Evolutionary conservation across 2,329 filamentous ascomycete species (phyloP).

Genomic region (Curvularia lunata): DNA sequence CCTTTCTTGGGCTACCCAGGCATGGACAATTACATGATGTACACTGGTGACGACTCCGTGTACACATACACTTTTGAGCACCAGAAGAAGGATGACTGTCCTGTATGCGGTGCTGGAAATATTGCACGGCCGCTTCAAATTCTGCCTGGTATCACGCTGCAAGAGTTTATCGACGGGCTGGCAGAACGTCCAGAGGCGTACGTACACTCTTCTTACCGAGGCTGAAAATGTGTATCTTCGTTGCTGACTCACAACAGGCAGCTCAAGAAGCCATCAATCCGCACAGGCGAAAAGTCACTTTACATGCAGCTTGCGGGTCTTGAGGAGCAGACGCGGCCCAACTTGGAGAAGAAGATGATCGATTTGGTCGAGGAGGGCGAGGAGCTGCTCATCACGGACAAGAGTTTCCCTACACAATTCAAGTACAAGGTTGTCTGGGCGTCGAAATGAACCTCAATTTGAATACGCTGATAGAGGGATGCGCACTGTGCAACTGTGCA

Average conservation of each 20-base stretch:
- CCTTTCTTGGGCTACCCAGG: constrained; percentile 78
- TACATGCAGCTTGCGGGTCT: constrained; percentile 89
- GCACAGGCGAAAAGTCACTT: constrained; percentile 79
- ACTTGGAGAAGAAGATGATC: constrained; percentile 76
- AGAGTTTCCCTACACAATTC: constrained; percentile 80
- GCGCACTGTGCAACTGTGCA: not conserved
- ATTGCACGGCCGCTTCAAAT: constrained; percentile 76
- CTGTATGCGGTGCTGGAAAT: constrained; percentile 78
- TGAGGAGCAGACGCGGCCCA: constrained; percentile 82
- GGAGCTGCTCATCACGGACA: constrained; percentile 90
- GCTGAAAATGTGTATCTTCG: no score
- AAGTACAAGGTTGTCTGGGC: constrained; percentile 63
- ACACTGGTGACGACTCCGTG: constrained; percentile 91
- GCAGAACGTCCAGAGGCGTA: constrained; percentile 79
- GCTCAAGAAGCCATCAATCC: constrained; percentile 89
- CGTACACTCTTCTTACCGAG: constrained; percentile 21
- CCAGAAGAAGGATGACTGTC: constrained; percentile 91
- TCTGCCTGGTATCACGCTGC: constrained; percentile 73
- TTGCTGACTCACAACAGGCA: constrained; percentile 57
- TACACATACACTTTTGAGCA: constrained; percentile 98
- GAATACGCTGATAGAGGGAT: not conserved
- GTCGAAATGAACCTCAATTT: constrained; percentile 4
- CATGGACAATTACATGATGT: constrained; percentile 94
- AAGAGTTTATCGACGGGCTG: constrained; percentile 84
- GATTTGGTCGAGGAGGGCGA: constrained; percentile 82